Evolutionary conservation across 805 yeast genomes (phyloP), one percentile per base, ranked within the genome.

Genomic region (Yamadazyma tumulicola): DNA sequence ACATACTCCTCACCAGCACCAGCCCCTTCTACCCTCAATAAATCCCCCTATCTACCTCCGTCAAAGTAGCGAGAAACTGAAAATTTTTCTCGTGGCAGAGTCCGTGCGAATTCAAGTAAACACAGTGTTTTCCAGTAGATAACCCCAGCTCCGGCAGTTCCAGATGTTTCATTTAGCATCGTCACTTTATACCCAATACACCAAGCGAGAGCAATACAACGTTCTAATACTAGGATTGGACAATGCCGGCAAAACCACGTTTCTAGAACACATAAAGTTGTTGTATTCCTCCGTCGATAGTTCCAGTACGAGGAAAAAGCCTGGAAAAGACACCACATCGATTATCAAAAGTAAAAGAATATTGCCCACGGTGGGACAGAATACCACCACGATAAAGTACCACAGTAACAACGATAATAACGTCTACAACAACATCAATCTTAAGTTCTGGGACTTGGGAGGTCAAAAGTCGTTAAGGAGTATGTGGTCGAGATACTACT

Each of bases 391-490:
- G 18, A 56, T 66, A 13, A 56, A 57, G 35, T 63, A 57, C 38
- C 59, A 59, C 27, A 27, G 37, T 6, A 32, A 29, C 7, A 17
- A 23, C 8, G 47, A 40, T 23, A 37, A 35, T n/a, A 12, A 28
- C 10, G 18, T 24, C 3, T 60, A 57, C 47, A 66, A 69, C 37
- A 68, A 66, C 37, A 63, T 72, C 37, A 64, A 68, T 33, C 65
- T 93, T 37, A 89, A 88, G 52, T 77, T 93, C 50, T 91, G 97
- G 97, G 98, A 91, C 57, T 79, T 91, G 26, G 97, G 97, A 8
- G 98, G 98, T 9, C 98, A 91, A 59, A 81, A 80, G 52, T 69
- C 83, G n/a, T 66, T 91, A 30, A 69, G 97, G 31, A 65, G 77
- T 19, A 70, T 93, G 71, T 91, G 98, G 98, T 72, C 81, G 5